These are phyloP conservation scores for Echinosophora koreensis DNA, from an alignment of 306 rosid species.

Conservation along the genomic window DNA sequence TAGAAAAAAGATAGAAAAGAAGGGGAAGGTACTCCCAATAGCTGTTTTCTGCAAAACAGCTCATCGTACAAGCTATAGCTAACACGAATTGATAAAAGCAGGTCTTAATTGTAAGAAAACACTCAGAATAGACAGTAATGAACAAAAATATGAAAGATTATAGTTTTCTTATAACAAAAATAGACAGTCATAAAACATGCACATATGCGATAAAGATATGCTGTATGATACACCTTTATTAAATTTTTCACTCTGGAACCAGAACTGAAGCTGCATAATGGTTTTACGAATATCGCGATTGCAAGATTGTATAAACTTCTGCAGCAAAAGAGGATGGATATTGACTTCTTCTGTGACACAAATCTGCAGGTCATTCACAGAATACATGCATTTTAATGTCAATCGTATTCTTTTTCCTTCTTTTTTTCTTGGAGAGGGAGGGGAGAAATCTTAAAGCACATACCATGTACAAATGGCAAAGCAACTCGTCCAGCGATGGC, in stretches of 20 bases:
- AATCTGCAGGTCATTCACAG: slow-evolving; percentile 64
- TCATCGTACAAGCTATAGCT: slow-evolving; percentile 16
- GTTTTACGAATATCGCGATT: slow-evolving; percentile 82
- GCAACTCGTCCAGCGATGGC: slow-evolving; percentile 73
- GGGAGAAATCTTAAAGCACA: slow-evolving; percentile 43
- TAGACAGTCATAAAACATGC: slow-evolving; percentile 25
- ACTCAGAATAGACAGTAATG: slow-evolving; percentile 15
- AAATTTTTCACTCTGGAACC: slow-evolving; percentile 76
- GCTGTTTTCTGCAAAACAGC: background rate
- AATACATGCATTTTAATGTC: slow-evolving; percentile 38
- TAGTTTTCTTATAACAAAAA: slow-evolving; percentile 27
- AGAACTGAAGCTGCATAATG: slow-evolving; percentile 88
- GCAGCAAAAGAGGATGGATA: slow-evolving; percentile 61
- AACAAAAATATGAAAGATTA: slow-evolving; percentile 8
- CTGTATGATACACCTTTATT: slow-evolving; percentile 60
- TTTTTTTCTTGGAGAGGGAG: background rate
- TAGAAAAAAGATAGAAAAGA: background rate
- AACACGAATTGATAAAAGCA: background rate
- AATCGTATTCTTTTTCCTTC: slow-evolving; percentile 13
- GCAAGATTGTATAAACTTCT: slow-evolving; percentile 67
- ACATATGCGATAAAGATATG: slow-evolving; percentile 19
- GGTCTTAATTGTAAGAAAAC: slow-evolving; percentile 25
- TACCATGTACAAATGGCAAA: slow-evolving; percentile 75
- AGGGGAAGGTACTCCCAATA: background rate
- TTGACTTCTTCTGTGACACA: slow-evolving; percentile 70